Percentiles rank a stretch among this genome's conserved stretches.
phyloP scores from a whole-genome alignment of 164 flowering plant genomes.

The Vitis riparia region DNA sequence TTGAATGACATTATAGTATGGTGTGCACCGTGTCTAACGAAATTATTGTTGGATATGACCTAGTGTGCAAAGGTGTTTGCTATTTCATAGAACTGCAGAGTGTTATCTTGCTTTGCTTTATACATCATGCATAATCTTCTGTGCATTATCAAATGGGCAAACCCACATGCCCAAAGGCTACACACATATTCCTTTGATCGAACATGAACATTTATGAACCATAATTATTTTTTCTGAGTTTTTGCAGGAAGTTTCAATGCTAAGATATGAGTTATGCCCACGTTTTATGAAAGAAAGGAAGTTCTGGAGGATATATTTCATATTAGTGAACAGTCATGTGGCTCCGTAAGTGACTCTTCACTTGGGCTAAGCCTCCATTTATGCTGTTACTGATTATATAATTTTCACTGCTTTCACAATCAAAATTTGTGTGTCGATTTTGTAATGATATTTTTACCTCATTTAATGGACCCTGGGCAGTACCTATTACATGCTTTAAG shows the following conservation, averaged over 20 bases:
- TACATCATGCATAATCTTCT: slow-evolving; percentile 1
- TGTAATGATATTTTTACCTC: neutral
- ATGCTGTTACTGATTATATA: slow-evolving; percentile 2
- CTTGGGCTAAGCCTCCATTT: slow-evolving; percentile 2
- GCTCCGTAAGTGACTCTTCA: slow-evolving; percentile 17
- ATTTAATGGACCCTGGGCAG: neutral
- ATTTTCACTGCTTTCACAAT: neutral
- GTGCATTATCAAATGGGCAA: neutral
- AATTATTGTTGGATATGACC: neutral
- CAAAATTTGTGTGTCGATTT: neutral
- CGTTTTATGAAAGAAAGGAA: slow-evolving; percentile 85
- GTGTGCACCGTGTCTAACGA: neutral
- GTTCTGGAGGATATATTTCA: slow-evolving; percentile 89
- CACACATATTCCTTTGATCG: no score
- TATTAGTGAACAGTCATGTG: slow-evolving; percentile 76
- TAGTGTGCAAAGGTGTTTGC: neutral
- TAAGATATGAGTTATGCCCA: slow-evolving; percentile 89
- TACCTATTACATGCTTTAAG: neutral
- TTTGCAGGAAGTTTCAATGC: slow-evolving; percentile 79
- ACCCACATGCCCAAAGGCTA: no score
- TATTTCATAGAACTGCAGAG: neutral
- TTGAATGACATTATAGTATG: neutral
- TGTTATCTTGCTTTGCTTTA: neutral
- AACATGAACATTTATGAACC: neutral
- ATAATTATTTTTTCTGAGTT: slow-evolving; percentile 1